Percentiles rank a stretch among this genome's conserved stretches.
These are phyloP conservation scores for Coelastrella sp. DNA, from an alignment of 139 green algal species.

Conservation along the genomic window DNA sequence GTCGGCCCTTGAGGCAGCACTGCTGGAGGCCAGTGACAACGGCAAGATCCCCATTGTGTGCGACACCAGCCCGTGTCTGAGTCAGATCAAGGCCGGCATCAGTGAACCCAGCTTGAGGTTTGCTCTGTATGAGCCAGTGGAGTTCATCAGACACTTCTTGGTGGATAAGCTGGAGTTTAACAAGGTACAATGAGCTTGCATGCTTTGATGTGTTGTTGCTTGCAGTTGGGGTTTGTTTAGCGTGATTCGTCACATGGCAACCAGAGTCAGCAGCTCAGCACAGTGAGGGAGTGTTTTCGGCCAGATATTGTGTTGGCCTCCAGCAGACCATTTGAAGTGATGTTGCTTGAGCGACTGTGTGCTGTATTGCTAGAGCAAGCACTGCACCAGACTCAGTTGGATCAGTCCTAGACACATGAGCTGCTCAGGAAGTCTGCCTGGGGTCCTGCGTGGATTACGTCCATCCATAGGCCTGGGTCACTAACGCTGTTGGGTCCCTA, in stretches of 20 bases:
- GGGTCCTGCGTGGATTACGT: too few species aligned
- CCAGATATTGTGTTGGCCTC: too few species aligned
- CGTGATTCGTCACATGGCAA: too few species aligned
- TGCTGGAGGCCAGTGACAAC: constrained; percentile 80
- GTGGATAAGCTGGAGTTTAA: constrained; percentile 96
- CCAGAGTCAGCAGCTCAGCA: too few species aligned
- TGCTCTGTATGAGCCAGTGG: constrained; percentile 94
- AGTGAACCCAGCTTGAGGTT: constrained; percentile 83
- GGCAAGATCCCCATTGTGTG: constrained; percentile 95
- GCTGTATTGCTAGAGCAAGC: too few species aligned
- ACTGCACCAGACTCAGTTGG: not conserved
- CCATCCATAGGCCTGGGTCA: too few species aligned
- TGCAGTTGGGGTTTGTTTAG: too few species aligned
- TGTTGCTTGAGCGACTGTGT: too few species aligned
- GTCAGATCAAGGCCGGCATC: constrained; percentile 79
- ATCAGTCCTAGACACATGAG: not conserved
- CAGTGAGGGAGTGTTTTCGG: too few species aligned
- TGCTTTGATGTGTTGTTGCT: too few species aligned
- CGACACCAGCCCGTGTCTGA: constrained; percentile 95
- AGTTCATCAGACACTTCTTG: constrained; percentile 96
- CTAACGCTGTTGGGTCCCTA: not conserved
- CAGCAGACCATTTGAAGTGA: too few species aligned
- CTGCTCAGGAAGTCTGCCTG: too few species aligned
- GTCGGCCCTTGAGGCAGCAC: constrained; percentile 79
- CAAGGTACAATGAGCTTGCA: constrained; percentile 61